Percentiles rank a stretch among this genome's conserved stretches.
phyloP scores from a whole-genome alignment of 352 stramenopile genomes.

The Phytophthora agathidicida region DNA sequence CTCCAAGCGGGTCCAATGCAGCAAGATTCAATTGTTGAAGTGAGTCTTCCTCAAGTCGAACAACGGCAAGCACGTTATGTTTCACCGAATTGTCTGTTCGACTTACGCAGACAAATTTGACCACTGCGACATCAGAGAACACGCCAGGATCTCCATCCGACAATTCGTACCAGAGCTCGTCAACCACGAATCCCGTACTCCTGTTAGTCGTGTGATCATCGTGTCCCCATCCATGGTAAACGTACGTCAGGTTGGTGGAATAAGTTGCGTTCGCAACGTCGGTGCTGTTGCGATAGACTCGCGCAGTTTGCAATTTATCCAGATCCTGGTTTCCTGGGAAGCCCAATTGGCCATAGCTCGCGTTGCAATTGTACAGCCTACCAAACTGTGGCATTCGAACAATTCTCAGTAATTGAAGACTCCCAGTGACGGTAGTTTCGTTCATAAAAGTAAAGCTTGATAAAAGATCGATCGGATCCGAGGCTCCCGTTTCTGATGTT shows the following conservation, averaged over 20 bases:
- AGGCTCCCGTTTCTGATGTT: background rate
- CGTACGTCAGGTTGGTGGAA: constrained; percentile 60
- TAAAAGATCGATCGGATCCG: constrained; percentile 10
- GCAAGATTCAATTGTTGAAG: constrained; percentile 37
- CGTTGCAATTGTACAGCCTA: constrained; percentile 60
- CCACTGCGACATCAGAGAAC: constrained; percentile 28
- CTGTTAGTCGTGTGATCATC: background rate
- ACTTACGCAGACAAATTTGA: constrained; percentile 37
- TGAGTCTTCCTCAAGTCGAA: constrained; percentile 67
- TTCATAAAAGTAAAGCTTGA: constrained; percentile 27
- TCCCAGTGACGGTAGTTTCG: background rate
- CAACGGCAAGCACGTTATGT: constrained; percentile 8
- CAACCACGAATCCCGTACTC: constrained; percentile 15
- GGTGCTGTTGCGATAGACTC: constrained; percentile 26
- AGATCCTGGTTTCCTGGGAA: background rate
- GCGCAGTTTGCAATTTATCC: constrained; percentile 2
- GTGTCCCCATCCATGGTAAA: constrained; percentile 45
- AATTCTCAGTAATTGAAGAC: constrained; percentile 45
- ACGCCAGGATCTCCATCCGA: constrained; percentile 41
- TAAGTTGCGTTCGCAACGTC: constrained; percentile 25
- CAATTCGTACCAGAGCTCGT: constrained; percentile 63
- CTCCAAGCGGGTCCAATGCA: constrained; percentile 47
- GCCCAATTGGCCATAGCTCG: constrained; percentile 13
- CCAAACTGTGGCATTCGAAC: constrained; percentile 53
- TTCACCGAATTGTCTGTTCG: constrained; percentile 2